Conservation (phyloP, 2,329 filamentous ascomycete genomes). For the Colletotrichum caudatum region DNA sequence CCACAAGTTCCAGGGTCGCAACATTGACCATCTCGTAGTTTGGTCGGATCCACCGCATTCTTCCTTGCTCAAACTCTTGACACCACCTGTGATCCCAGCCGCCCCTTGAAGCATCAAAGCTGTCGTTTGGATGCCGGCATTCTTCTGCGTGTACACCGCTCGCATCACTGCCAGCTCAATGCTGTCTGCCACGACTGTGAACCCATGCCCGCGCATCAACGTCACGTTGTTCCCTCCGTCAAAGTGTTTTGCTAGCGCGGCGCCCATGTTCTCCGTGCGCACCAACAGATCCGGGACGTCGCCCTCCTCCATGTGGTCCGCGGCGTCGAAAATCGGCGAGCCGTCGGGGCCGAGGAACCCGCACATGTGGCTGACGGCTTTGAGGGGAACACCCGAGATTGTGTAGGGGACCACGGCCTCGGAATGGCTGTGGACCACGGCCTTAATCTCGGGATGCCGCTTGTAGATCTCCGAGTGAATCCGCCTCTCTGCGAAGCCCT, state of each 20-base stretch:
- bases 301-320: slow-evolving; percentile 44
- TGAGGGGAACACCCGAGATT: slow-evolving; percentile 54
- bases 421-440: slow-evolving; percentile 59
- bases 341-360: slow-evolving; percentile 55
- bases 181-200: slow-evolving; percentile 52
- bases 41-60: slow-evolving; percentile 9
- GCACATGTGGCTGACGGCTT: slow-evolving; percentile 57
- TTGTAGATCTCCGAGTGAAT: slow-evolving; percentile 63
- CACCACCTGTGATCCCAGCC: background rate
- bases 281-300: slow-evolving; percentile 55
- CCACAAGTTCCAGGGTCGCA: slow-evolving; percentile 23
- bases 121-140: slow-evolving; percentile 56
- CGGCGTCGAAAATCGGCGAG: slow-evolving; percentile 51
- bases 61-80: background rate
- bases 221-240: slow-evolving; percentile 51
- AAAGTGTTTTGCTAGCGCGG: slow-evolving; percentile 51
- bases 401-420: slow-evolving; percentile 57
- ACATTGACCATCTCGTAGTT: slow-evolving; percentile 7
- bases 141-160: slow-evolving; percentile 58
- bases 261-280: slow-evolving; percentile 49
- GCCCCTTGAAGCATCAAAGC: slow-evolving; percentile 47
- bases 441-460: slow-evolving; percentile 52
- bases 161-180: slow-evolving; percentile 56
- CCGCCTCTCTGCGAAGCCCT: slow-evolving; percentile 58
- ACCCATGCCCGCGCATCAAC: slow-evolving; percentile 60